These are phyloP conservation scores for Aspergillus sp. DNA, from an alignment of 2,329 filamentous ascomycete species.

Conservation along the genomic window DNA sequence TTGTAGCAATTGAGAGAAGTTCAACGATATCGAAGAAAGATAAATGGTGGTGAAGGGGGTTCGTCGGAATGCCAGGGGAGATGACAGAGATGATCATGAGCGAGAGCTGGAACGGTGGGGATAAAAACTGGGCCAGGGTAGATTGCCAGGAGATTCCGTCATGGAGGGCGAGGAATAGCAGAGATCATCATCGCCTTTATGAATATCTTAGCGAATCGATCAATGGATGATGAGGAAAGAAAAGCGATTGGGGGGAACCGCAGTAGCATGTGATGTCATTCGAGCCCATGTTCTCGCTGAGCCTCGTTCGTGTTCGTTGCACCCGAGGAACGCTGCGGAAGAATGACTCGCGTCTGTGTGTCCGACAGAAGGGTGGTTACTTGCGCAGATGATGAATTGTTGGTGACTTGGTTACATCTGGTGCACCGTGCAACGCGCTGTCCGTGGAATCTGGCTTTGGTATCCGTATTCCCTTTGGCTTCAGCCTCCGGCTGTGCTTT, in stretches of 20 bases:
- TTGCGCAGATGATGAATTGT: not conserved
- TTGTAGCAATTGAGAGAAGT: not conserved
- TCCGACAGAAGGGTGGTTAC: not conserved
- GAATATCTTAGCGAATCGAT: not conserved
- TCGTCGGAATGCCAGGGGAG: not conserved
- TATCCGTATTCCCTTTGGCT: not conserved
- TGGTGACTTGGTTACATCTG: not conserved
- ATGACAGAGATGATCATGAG: conserved; percentile 5
- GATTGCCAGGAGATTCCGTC: not conserved
- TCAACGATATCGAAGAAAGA: not conserved
- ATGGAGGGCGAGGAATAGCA: not conserved
- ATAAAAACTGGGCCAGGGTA: not conserved
- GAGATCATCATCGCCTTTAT: not conserved
- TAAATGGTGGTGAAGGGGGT: not conserved
- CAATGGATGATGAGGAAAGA: not conserved
- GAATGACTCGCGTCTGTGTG: not conserved
- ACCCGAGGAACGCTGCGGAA: not conserved
- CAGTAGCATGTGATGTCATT: conserved; percentile 9
- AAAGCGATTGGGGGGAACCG: not conserved
- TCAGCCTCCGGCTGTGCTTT: not conserved
- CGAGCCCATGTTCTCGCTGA: not conserved
- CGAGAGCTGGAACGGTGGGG: conserved; percentile 6
- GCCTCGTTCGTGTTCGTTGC: not conserved
- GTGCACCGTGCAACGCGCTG: not conserved
- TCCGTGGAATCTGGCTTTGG: not conserved